phyloP scores from a whole-genome alignment of 352 stramenopile genomes.

The Globisporangium spinosum region DNA sequence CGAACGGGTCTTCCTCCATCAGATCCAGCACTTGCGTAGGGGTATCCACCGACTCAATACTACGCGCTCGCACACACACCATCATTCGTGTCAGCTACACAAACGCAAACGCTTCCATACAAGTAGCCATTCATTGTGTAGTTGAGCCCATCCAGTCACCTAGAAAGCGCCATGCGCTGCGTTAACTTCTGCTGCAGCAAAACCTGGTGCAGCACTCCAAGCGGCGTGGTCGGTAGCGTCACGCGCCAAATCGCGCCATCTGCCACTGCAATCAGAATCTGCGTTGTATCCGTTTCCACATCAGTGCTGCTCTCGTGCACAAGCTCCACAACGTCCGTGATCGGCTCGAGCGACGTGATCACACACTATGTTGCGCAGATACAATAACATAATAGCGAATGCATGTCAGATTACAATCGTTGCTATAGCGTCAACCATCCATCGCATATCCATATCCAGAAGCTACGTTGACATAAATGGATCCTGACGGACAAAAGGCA shows the following conservation, averaged over 20 bases:
- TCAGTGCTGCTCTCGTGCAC: not conserved
- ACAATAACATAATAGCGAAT: too few relatives aligned
- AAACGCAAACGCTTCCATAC: not conserved
- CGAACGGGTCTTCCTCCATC: slow-evolving; percentile 4
- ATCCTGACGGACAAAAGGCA: not conserved
- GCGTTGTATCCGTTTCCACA: not conserved
- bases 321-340: slow-evolving; percentile 30
- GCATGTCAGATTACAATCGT: too few relatives aligned
- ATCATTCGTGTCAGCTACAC: not conserved
- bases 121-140: not conserved
- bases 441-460: not conserved
- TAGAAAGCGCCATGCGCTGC: slow-evolving; percentile 5
- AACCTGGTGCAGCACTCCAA: slow-evolving; percentile 12
- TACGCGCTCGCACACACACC: not conserved
- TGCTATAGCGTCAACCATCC: too few relatives aligned
- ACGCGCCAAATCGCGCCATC: slow-evolving; percentile 54
- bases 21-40: slow-evolving; percentile 11
- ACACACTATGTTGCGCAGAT: slow-evolving; percentile 24
- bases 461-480: not conserved
- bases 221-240: slow-evolving; percentile 21
- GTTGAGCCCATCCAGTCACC: not conserved
- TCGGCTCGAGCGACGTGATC: slow-evolving; percentile 34
- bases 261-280: slow-evolving; percentile 31
- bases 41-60: slow-evolving; percentile 7
- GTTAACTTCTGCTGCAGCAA: slow-evolving; percentile 8